These are phyloP conservation scores for Zymoseptoria pseudotritici DNA, from an alignment of 2,329 filamentous ascomycete species.

Conservation along the genomic window DNA sequence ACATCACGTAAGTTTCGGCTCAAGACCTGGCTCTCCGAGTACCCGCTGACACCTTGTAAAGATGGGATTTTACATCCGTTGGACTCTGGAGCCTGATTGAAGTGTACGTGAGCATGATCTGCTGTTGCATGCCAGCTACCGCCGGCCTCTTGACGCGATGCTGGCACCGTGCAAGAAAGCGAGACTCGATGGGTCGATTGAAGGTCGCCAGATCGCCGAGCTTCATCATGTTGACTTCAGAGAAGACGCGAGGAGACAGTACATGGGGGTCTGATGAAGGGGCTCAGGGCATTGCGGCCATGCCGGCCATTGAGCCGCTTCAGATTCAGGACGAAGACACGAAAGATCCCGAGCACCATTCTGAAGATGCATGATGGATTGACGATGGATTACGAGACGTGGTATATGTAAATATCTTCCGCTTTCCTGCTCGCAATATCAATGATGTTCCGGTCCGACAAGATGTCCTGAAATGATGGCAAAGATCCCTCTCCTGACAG, in stretches of 20 bases:
- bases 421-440: neutral
- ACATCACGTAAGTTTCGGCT: slow-evolving; percentile 1
- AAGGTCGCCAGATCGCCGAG: neutral
- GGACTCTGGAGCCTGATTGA: slow-evolving; percentile 8
- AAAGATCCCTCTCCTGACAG: neutral
- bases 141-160: slow-evolving; percentile 8
- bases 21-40: neutral
- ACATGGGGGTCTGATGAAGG: neutral
- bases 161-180: slow-evolving; percentile 1
- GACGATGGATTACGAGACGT: neutral
- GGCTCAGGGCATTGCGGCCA: neutral
- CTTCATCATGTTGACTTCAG: neutral
- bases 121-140: slow-evolving; percentile 12
- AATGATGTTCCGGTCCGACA: neutral
- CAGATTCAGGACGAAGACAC: neutral
- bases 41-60: neutral
- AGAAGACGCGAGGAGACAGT: neutral
- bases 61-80: slow-evolving; percentile 4
- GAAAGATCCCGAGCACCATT: neutral
- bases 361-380: neutral
- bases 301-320: neutral
- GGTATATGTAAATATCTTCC: neutral
- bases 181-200: neutral
- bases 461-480: neutral
- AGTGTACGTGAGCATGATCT: slow-evolving; percentile 15